Conservation (phyloP, 495 filamentous ascomycete species). For the Penicillium daleae region DNA sequence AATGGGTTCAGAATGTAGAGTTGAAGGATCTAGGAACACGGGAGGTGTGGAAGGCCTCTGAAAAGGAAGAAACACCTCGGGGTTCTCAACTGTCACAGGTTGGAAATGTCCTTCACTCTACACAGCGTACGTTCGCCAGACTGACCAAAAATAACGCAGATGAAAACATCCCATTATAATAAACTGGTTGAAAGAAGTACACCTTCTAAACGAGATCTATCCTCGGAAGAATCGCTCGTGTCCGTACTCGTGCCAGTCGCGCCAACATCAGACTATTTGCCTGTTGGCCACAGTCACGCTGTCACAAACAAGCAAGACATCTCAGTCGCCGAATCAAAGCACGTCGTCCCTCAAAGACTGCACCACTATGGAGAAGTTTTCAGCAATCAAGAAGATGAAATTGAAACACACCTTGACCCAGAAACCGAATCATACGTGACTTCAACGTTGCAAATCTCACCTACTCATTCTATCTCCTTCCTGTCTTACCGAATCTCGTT, state of each 20-base stretch:
- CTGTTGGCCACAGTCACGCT: background rate
- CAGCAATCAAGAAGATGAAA: constrained; percentile 3
- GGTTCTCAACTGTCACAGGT: constrained; percentile 4
- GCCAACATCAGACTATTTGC: background rate
- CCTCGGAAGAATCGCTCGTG: constrained; percentile 11
- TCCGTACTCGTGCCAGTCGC: constrained; percentile 19
- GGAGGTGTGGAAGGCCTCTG: constrained; percentile 17
- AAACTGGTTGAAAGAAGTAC: background rate
- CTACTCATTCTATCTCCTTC: constrained; percentile 17
- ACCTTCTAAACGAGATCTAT: constrained; percentile 4
- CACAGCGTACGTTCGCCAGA: too few relatives aligned
- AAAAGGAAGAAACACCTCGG: constrained; percentile 3
- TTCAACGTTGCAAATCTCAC: constrained; percentile 9
- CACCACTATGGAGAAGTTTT: constrained; percentile 23
- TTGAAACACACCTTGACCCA: background rate
- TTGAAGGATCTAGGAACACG: constrained; percentile 1
- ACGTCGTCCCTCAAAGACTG: constrained; percentile 2
- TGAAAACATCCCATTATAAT: constrained; percentile 4
- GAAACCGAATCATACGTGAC: background rate
- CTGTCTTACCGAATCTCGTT: constrained; percentile 23
- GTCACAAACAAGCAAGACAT: background rate
- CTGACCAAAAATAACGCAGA: constrained; percentile 1
- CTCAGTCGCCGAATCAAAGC: background rate
- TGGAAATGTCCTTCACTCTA: background rate
- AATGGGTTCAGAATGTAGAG: constrained; percentile 22